A percentile compares a stretch with the other conserved stretches of the same genome.
Conservation (phyloP, 495 filamentous ascomycete genomes). For the Coniosporium apollinis region DNA sequence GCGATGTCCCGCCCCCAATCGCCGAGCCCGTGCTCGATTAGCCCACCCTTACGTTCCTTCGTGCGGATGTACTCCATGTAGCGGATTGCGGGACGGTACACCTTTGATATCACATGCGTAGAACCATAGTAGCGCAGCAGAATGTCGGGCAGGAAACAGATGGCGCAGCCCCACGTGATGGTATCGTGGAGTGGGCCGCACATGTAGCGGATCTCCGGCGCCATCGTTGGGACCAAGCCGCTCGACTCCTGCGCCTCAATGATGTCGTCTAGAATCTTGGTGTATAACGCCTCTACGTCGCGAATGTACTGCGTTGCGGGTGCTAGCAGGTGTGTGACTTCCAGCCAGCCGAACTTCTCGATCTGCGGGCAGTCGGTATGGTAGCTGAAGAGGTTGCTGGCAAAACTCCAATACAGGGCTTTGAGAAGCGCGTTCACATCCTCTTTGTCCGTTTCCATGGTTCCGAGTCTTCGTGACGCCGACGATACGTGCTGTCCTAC, state of each 20-base stretch:
- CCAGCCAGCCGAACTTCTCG: conserved; percentile 2
- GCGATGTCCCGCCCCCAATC: conserved; percentile 3
- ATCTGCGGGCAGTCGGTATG: conserved; percentile 4
- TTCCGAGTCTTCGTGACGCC: not conserved
- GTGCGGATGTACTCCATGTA: conserved; percentile 1
- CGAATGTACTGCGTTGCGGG: not conserved
- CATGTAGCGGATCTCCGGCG: conserved; percentile 3
- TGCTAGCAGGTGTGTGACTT: conserved; percentile 1
- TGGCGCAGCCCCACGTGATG: conserved; percentile 2
- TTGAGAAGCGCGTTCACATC: conserved; percentile 2
- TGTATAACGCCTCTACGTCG: conserved; percentile 1
- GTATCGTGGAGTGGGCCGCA: conserved; percentile 2
- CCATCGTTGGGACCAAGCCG: conserved; percentile 1
- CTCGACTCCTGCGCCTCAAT: conserved; percentile 1
- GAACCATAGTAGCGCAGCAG: conserved; percentile 1
- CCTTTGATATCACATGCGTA: not conserved
- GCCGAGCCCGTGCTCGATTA: conserved; percentile 2
- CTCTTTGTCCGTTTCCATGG: conserved; percentile 2
- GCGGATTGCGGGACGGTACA: not conserved
- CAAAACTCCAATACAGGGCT: not conserved
- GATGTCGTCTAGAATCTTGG: conserved; percentile 2
- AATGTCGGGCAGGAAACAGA: conserved; percentile 2
- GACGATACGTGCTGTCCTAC: conserved; percentile 2
- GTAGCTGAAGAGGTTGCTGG: conserved; percentile 1
- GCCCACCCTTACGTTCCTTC: conserved; percentile 1